These are phyloP conservation scores for Pythium vanterpoolii DNA, from an alignment of 352 stramenopile genomes.

Conservation along the genomic window DNA sequence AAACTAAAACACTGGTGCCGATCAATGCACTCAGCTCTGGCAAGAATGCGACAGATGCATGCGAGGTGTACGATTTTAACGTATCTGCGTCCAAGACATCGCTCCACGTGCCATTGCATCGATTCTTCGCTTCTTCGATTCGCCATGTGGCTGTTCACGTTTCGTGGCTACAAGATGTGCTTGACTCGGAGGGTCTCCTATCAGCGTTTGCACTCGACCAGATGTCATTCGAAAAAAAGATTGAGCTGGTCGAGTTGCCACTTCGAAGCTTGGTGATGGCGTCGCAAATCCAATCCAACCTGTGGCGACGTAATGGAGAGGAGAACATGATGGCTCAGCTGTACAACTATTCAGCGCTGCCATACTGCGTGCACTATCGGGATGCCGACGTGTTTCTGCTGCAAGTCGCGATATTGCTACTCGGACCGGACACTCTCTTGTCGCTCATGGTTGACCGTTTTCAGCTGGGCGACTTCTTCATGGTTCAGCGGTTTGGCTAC, in stretches of 20 bases:
- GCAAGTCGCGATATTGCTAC: constrained; percentile 64
- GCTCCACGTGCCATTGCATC: constrained; percentile 80
- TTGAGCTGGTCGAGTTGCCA: constrained; percentile 76
- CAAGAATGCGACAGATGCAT: not conserved
- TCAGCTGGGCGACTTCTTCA: constrained; percentile 69
- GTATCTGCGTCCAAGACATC: constrained; percentile 58
- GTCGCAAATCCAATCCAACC: constrained; percentile 84
- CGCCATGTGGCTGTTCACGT: constrained; percentile 65
- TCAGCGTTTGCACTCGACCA: constrained; percentile 54
- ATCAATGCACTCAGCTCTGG: constrained; percentile 26
- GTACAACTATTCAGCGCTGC: constrained; percentile 88
- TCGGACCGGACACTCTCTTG: constrained; percentile 59
- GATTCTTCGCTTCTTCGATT: constrained; percentile 70
- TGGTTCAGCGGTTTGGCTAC: constrained; percentile 42
- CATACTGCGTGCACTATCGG: constrained; percentile 85
- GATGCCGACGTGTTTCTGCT: constrained; percentile 80
- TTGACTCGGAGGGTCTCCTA: constrained; percentile 48
- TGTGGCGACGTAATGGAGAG: constrained; percentile 85
- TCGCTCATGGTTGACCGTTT: constrained; percentile 77
- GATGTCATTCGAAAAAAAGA: constrained; percentile 36
- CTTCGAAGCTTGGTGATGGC: constrained; percentile 82
- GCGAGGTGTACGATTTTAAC: constrained; percentile 62
- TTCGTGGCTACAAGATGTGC: constrained; percentile 40
- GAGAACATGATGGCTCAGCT: constrained; percentile 89
- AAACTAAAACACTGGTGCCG: constrained; percentile 45